These are phyloP conservation scores for Lodderomyces jiufengensis DNA, from an alignment of 1,139 yeast genomes.

Conservation along the genomic window DNA sequence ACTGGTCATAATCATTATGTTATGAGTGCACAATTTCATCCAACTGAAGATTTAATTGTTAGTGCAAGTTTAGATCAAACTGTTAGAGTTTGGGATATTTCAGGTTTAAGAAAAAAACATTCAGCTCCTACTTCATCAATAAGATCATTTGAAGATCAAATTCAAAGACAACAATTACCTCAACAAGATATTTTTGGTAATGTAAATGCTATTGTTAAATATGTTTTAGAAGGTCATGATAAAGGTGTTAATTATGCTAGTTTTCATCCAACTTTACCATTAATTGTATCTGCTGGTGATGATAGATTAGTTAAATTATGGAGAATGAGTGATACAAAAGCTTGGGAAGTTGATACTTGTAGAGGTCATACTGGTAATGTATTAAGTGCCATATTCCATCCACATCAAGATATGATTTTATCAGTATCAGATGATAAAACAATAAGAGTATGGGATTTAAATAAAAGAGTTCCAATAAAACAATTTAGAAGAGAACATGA, in stretches of 20 bases:
- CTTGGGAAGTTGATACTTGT: conserved; percentile 99
- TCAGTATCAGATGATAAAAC: conserved; percentile 97
- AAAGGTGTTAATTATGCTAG: conserved; percentile 98
- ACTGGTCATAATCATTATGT: conserved; percentile 99
- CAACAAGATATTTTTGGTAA: conserved; percentile 94
- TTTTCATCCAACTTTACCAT: conserved; percentile 94
- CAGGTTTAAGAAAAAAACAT: conserved; percentile 92
- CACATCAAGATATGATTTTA: conserved; percentile 85
- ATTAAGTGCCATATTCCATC: conserved; percentile 86
- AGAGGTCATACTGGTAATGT: conserved; percentile 96
- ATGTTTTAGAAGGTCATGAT: conserved; percentile 95
- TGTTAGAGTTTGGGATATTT: conserved; percentile 98
- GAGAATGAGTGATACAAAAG: conserved; percentile 97
- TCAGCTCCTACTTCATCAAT: conserved; percentile 67
- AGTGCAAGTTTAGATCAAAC: conserved; percentile 97
- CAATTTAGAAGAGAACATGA: conserved; percentile 94
- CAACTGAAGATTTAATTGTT: conserved; percentile 88
- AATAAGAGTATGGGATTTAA: conserved; percentile 96
- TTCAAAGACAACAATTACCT: conserved; percentile 67
- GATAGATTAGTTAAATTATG: conserved; percentile 93
- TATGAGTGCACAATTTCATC: conserved; percentile 98
- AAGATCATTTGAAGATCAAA: conserved; percentile 73
- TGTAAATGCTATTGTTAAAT: conserved; percentile 91
- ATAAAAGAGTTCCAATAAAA: conserved; percentile 88
- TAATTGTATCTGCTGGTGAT: conserved; percentile 95